phyloP scores from a whole-genome alignment of 2,329 filamentous ascomycete genomes.

The Neofusicoccum umdonicola region DNA sequence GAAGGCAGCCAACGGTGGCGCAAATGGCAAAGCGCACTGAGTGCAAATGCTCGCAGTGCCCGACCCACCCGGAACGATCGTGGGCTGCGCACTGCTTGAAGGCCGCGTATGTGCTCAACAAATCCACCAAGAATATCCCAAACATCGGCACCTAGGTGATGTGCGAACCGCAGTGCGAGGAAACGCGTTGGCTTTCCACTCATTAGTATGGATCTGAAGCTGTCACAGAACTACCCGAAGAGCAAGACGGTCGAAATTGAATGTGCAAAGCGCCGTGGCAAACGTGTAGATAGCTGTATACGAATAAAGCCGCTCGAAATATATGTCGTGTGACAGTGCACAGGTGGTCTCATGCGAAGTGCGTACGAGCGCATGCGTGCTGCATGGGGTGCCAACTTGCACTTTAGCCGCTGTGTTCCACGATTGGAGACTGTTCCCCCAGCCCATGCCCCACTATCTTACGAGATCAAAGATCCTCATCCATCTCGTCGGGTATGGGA shows the following conservation, averaged over 20 bases:
- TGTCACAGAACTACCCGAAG: neutral
- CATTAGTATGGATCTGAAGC: neutral
- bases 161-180: neutral
- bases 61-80: neutral
- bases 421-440: too few relatives aligned
- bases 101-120: neutral
- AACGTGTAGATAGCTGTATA: constrained; percentile 1
- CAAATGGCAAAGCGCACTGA: constrained; percentile 18
- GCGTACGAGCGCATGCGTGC: neutral
- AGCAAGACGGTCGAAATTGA: neutral
- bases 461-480: too few relatives aligned
- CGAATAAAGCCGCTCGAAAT: neutral
- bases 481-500: too few relatives aligned
- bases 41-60: neutral
- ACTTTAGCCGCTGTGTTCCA: too few relatives aligned
- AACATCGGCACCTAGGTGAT: neutral
- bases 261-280: neutral
- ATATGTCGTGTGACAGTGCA: neutral
- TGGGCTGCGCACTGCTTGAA: neutral
- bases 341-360: neutral
- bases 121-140: neutral
- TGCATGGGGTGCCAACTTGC: too few relatives aligned
- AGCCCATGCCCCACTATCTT: too few relatives aligned
- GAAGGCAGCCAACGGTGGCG: constrained; percentile 28
- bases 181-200: neutral